Conservation (phyloP, 768 basidiomycete genomes). For the Rhizopogon sp. region DNA sequence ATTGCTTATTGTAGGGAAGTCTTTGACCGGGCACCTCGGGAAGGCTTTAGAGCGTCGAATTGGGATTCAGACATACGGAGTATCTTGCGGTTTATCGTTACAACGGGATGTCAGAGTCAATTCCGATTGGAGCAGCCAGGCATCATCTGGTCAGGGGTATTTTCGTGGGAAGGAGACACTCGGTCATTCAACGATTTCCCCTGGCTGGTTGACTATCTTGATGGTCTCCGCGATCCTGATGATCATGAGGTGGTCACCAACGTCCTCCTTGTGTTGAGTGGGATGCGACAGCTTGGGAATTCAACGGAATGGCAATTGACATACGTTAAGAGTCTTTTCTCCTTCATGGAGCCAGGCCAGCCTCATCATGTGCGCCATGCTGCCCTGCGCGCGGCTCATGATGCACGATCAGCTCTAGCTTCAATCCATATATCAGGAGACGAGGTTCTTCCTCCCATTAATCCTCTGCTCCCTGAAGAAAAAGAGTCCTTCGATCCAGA, state of each 20-base stretch:
- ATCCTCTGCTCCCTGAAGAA: neutral
- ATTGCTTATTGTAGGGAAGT: neutral
- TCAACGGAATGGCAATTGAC: neutral
- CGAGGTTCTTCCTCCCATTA: neutral
- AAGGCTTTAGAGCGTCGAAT: neutral
- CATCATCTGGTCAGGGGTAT: neutral
- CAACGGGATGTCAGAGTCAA: neutral
- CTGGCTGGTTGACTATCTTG: neutral
- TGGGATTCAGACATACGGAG: neutral
- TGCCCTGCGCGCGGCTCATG: neutral
- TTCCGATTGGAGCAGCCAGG: neutral
- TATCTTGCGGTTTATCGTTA: neutral
- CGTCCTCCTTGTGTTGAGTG: neutral
- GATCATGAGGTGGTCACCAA: neutral
- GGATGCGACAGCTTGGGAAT: neutral
- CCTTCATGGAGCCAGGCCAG: neutral
- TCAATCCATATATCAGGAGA: neutral
- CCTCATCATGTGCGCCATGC: neutral
- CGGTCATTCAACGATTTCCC: neutral
- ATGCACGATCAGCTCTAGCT: neutral
- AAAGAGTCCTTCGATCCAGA: neutral
- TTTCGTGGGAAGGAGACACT: neutral
- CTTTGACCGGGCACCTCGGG: neutral
- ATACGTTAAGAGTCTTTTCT: neutral
- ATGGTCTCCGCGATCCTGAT: neutral